phyloP scores from a whole-genome alignment of 2,329 filamentous ascomycete species.

The Cordyceps militaris region DNA sequence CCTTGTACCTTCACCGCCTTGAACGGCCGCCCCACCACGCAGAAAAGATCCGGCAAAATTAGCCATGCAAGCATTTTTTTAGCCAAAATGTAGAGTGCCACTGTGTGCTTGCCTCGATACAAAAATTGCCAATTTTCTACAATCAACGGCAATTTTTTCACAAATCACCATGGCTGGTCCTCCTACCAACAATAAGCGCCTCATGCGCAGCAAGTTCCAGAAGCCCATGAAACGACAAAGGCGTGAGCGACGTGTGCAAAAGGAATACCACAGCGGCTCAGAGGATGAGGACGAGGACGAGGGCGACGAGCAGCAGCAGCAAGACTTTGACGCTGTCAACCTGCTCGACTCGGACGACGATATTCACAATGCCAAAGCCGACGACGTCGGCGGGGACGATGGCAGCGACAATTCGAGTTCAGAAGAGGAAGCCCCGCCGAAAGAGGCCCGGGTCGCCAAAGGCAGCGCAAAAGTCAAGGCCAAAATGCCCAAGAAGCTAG shows the following conservation, averaged over 20 bases:
- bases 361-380: slow-evolving; percentile 44
- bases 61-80: not conserved
- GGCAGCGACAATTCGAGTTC: slow-evolving; percentile 30
- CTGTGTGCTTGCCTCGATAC: not conserved
- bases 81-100: not conserved
- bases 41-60: slow-evolving; percentile 9
- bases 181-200: slow-evolving; percentile 28
- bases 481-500: slow-evolving; percentile 23
- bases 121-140: not conserved
- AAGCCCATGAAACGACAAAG: slow-evolving; percentile 49
- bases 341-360: slow-evolving; percentile 53
- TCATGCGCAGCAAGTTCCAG: slow-evolving; percentile 24
- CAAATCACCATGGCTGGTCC: slow-evolving; percentile 26
- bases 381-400: slow-evolving; percentile 38
- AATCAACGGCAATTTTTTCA: not conserved
- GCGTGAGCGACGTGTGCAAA: slow-evolving; percentile 27
- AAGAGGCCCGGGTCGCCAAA: slow-evolving; percentile 21
- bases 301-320: slow-evolving; percentile 24
- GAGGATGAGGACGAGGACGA: slow-evolving; percentile 32
- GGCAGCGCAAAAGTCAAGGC: slow-evolving; percentile 22
- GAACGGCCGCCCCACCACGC: not conserved
- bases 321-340: slow-evolving; percentile 44
- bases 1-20: slow-evolving; percentile 1
- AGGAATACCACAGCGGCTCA: slow-evolving; percentile 48
- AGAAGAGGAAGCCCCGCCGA: slow-evolving; percentile 29